Conservation (phyloP, 208 protist genomes). For the Leptomonas pyrrhocoris region DNA sequence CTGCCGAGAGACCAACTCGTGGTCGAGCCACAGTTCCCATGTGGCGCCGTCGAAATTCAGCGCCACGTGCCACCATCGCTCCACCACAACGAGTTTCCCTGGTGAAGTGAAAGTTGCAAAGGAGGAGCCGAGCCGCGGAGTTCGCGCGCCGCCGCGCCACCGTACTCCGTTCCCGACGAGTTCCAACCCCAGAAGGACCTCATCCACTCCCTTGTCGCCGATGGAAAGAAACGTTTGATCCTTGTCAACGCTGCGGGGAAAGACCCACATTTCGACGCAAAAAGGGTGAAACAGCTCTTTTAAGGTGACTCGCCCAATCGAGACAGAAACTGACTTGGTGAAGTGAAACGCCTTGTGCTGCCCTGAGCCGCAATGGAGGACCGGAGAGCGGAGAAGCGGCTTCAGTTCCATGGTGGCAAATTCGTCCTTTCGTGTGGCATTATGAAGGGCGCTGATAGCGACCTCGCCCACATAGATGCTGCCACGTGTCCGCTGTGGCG, state of each 20-base stretch:
- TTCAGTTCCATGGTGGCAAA: slow-evolving; percentile 6
- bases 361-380: background rate
- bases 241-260: slow-evolving; percentile 66
- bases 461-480: slow-evolving; percentile 30
- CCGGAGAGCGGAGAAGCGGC: slow-evolving; percentile 41
- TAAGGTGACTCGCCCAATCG: slow-evolving; percentile 66
- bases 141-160: slow-evolving; percentile 81
- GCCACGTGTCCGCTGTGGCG: slow-evolving; percentile 31
- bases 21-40: slow-evolving; percentile 87
- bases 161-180: slow-evolving; percentile 65
- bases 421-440: background rate
- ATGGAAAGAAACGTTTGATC: slow-evolving; percentile 78
- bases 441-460: background rate
- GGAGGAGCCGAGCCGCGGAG: slow-evolving; percentile 76
- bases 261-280: slow-evolving; percentile 89
- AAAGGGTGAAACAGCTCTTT: slow-evolving; percentile 86
- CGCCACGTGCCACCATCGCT: slow-evolving; percentile 90
- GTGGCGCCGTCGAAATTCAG: slow-evolving; percentile 84
- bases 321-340: slow-evolving; percentile 56
- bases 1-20: slow-evolving; percentile 47
- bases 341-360: slow-evolving; percentile 66
- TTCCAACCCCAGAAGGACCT: slow-evolving; percentile 83
- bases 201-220: slow-evolving; percentile 83
- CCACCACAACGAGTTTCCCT: slow-evolving; percentile 49
- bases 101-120: slow-evolving; percentile 59